Evolutionary conservation across 2,329 filamentous ascomycete species (phyloP).

Genomic region (Aspergillus novoparasiticus): DNA sequence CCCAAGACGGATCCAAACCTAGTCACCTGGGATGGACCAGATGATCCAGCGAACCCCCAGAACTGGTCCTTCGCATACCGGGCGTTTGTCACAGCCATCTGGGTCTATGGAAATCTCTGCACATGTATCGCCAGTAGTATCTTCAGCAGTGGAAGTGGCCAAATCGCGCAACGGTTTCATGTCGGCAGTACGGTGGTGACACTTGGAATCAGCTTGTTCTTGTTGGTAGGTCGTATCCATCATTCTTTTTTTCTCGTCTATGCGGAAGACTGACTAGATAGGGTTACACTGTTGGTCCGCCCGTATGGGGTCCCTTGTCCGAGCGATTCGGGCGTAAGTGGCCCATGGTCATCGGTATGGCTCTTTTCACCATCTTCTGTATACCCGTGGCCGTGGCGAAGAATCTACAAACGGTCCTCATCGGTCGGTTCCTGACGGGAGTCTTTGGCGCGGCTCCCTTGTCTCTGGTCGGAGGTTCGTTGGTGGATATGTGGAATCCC

Average conservation of each 20-base stretch:
- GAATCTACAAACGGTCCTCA: slow-evolving; percentile 34
- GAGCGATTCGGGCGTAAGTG: slow-evolving; percentile 36
- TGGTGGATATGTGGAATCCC: slow-evolving; percentile 69
- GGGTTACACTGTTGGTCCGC: slow-evolving; percentile 41
- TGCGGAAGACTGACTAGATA: neutral
- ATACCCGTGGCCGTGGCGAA: slow-evolving; percentile 38
- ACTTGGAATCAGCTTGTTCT: neutral
- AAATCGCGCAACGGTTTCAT: slow-evolving; percentile 65
- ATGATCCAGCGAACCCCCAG: slow-evolving; percentile 64
- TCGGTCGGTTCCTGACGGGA: slow-evolving; percentile 32
- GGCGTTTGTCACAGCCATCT: slow-evolving; percentile 78
- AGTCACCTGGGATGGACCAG: slow-evolving; percentile 31
- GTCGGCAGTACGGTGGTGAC: slow-evolving; percentile 41
- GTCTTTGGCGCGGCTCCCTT: slow-evolving; percentile 34
- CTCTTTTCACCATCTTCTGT: slow-evolving; percentile 38
- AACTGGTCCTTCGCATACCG: slow-evolving; percentile 75
- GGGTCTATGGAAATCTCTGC: slow-evolving; percentile 70
- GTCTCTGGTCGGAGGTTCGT: slow-evolving; percentile 33
- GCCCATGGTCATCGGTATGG: slow-evolving; percentile 37
- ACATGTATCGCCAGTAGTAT: slow-evolving; percentile 63
- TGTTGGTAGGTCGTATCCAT: neutral
- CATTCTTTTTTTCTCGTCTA: neutral
- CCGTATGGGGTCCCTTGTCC: slow-evolving; percentile 34
- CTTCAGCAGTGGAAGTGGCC: slow-evolving; percentile 71
- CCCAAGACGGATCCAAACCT: slow-evolving; percentile 6